These are phyloP conservation scores for Ottelia alismoides DNA, from an alignment of 106 monocot species.

Conservation along the genomic window DNA sequence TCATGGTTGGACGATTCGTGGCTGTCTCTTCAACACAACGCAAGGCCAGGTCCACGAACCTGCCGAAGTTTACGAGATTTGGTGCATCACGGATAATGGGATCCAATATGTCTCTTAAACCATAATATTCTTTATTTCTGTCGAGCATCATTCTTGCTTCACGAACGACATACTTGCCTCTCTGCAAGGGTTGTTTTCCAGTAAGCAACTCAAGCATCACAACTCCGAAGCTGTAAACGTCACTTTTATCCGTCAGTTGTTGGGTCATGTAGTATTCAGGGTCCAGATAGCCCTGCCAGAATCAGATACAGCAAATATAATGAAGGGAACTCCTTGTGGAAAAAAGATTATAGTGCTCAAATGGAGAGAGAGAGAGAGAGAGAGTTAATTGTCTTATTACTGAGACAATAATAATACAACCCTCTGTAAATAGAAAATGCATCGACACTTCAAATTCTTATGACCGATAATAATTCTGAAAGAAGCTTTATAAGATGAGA, in stretches of 20 bases:
- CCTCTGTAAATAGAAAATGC: neutral
- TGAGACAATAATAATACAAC: neutral
- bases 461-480: too few species aligned
- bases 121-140: constrained; percentile 1
- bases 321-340: too few species aligned
- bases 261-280: constrained; percentile 23
- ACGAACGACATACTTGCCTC: constrained; percentile 8
- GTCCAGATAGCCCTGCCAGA: constrained; percentile 20
- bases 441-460: too few species aligned
- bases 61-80: neutral
- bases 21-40: constrained; percentile 5
- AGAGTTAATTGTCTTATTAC: neutral
- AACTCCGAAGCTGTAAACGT: constrained; percentile 23
- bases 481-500: too few species aligned
- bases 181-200: constrained; percentile 7
- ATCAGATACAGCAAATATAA: neutral
- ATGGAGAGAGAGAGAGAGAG: neutral
- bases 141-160: constrained; percentile 2
- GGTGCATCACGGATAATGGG: constrained; percentile 1
- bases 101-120: constrained; percentile 2
- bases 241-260: constrained; percentile 21
- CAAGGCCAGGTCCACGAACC: constrained; percentile 13
- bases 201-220: constrained; percentile 16
- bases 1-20: constrained; percentile 10
- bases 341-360: too few species aligned